These are phyloP conservation scores for Fusarium cicatricum DNA, from an alignment of 2,329 filamentous ascomycete species.

Conservation along the genomic window DNA sequence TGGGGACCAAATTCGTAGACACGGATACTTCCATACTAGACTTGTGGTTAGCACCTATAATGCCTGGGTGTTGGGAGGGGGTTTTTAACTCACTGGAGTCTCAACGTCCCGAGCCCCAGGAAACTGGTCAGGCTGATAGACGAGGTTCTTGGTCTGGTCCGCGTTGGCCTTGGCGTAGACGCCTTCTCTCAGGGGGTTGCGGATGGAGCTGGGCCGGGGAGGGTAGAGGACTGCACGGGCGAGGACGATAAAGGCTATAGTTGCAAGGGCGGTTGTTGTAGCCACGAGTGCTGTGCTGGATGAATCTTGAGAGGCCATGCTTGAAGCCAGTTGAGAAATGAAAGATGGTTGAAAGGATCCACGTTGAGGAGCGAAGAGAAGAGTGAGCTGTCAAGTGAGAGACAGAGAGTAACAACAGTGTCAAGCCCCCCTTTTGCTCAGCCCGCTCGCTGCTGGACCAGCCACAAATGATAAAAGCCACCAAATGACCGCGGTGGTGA, in stretches of 20 bases:
- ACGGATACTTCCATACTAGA: conserved; percentile 73
- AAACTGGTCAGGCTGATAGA: conserved; percentile 73
- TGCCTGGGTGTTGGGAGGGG: not conserved
- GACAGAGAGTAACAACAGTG: not conserved
- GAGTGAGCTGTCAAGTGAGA: not conserved
- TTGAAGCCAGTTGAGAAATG: not conserved
- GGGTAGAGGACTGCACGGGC: conserved; percentile 52
- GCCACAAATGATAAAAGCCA: not conserved
- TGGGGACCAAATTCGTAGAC: conserved; percentile 86
- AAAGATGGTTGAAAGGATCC: not conserved
- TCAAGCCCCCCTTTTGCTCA: conserved; percentile 15
- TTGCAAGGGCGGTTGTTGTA: conserved; percentile 53
- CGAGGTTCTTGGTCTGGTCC: conserved; percentile 49
- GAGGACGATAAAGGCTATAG: conserved; percentile 50
- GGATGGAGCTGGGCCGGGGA: conserved; percentile 49
- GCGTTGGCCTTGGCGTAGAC: conserved; percentile 46
- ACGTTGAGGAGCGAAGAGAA: no score
- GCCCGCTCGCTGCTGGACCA: no score
- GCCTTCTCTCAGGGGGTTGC: conserved; percentile 55
- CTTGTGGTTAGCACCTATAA: conserved; percentile 1
- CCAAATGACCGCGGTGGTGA: no score
- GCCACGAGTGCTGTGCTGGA: conserved; percentile 44
- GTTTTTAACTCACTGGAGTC: conserved; percentile 64
- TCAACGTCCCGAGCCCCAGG: conserved; percentile 77
- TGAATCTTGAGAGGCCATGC: conserved; percentile 25